These are phyloP conservation scores for Guadua angustifolia DNA, from an alignment of 176 grass and related monocot genomes.

Conservation along the genomic window DNA sequence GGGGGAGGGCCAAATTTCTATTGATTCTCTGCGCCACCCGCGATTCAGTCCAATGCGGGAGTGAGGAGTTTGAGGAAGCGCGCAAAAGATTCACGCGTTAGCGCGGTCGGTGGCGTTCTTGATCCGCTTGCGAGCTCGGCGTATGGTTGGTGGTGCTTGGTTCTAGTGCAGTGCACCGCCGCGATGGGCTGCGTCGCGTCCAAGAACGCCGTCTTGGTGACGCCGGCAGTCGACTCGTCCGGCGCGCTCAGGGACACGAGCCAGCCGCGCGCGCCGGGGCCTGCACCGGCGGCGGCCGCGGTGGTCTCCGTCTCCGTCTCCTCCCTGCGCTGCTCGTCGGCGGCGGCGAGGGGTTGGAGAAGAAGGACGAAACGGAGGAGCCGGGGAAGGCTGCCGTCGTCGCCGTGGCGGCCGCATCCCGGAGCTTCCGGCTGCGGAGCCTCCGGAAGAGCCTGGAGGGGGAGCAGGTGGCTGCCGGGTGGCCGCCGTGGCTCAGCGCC, in stretches of 20 bases:
- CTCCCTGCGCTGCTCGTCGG: slow-evolving; percentile 36
- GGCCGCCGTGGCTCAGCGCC: slow-evolving; percentile 90
- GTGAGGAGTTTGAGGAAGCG: slow-evolving; percentile 1
- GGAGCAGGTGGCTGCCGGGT: slow-evolving; percentile 95
- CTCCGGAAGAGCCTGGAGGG: slow-evolving; percentile 86
- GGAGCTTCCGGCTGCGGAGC: slow-evolving; percentile 71
- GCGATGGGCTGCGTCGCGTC: slow-evolving; percentile 88
- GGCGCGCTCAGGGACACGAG: slow-evolving; percentile 40
- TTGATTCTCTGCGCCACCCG: slow-evolving; percentile 2
- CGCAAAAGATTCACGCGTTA: not conserved
- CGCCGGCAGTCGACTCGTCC: slow-evolving; percentile 64
- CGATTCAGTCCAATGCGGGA: slow-evolving; percentile 42
- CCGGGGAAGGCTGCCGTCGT: slow-evolving; percentile 37
- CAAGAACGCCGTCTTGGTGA: slow-evolving; percentile 76
- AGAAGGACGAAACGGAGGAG: slow-evolving; percentile 54
- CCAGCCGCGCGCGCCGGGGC: not conserved
- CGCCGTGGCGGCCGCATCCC: slow-evolving; percentile 23
- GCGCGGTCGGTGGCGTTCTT: not conserved
- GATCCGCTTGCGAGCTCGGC: slow-evolving; percentile 10
- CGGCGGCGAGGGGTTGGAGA: slow-evolving; percentile 44
- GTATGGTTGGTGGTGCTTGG: slow-evolving; percentile 15
- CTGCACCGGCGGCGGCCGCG: not conserved
- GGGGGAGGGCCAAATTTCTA: not conserved
- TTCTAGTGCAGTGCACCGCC: not conserved
- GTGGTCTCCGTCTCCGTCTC: slow-evolving; percentile 23